Percentiles rank a stretch among this genome's conserved stretches.
phyloP scores from a whole-genome alignment of 1,284 basidiomycete species.

The Marasmius sp. region DNA sequence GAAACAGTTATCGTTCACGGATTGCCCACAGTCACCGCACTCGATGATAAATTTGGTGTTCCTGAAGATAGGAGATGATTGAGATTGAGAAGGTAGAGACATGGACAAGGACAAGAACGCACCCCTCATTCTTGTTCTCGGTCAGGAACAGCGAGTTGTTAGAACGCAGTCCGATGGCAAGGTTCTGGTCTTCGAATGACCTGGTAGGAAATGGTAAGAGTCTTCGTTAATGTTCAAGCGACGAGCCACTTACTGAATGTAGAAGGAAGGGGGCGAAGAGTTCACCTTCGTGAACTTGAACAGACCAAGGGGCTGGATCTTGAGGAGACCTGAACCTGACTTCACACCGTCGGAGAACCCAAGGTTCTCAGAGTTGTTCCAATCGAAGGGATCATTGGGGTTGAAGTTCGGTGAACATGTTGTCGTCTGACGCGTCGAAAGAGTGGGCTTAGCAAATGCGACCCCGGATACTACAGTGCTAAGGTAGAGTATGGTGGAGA shows the following conservation, averaged over 20 bases:
- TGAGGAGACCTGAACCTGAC: slow-evolving; percentile 1
- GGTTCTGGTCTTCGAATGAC: background rate
- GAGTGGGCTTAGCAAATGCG: background rate
- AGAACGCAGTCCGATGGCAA: background rate
- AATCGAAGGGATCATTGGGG: slow-evolving; percentile 1
- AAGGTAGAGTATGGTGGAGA: slow-evolving; percentile 4
- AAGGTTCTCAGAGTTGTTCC: slow-evolving; percentile 8
- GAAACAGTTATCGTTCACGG: slow-evolving; percentile 7
- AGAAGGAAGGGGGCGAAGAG: background rate
- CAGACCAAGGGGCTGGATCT: background rate
- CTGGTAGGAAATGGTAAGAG: background rate
- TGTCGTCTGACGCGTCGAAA: background rate
- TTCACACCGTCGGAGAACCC: slow-evolving; percentile 1
- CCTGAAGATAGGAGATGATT: background rate
- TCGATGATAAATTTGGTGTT: slow-evolving; percentile 3
- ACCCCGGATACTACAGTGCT: slow-evolving; percentile 2
- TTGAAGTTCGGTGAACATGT: slow-evolving; percentile 4
- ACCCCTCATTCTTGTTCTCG: background rate
- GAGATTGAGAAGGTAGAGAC: background rate
- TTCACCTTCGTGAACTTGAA: slow-evolving; percentile 7
- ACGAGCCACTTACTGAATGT: slow-evolving; percentile 1
- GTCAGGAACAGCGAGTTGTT: slow-evolving; percentile 5
- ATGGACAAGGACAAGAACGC: background rate
- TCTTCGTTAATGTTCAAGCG: background rate
- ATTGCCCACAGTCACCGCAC: slow-evolving; percentile 2